These are phyloP conservation scores for Leishmania martiniquensis DNA, from an alignment of 208 protist genomes.

Conservation along the genomic window DNA sequence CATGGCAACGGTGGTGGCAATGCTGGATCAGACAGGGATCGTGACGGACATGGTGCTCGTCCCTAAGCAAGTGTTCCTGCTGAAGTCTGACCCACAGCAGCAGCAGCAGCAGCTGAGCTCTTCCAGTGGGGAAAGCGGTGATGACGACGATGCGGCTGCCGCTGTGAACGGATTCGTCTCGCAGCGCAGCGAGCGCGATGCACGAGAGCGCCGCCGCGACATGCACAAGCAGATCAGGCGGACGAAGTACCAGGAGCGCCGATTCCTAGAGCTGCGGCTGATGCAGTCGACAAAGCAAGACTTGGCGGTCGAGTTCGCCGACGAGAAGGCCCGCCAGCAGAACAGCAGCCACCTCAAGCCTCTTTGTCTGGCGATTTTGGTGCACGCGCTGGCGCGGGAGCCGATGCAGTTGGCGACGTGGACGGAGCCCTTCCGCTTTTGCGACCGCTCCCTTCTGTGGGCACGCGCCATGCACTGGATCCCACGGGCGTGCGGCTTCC, in stretches of 20 bases:
- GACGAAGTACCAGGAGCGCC: constrained; percentile 82
- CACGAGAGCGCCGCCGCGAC: constrained; percentile 58
- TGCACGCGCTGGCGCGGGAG: constrained; percentile 64
- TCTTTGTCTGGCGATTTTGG: constrained; percentile 67
- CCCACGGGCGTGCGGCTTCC: constrained; percentile 70
- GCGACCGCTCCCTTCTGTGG: constrained; percentile 75
- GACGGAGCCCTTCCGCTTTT: constrained; percentile 87
- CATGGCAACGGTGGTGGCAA: constrained; percentile 83
- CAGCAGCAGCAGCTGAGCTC: constrained; percentile 38
- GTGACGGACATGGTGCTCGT: constrained; percentile 92
- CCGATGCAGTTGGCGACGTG: constrained; percentile 73
- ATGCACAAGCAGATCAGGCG: constrained; percentile 68
- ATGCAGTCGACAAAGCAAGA: constrained; percentile 53
- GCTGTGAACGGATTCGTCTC: constrained; percentile 26
- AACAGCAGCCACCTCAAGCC: constrained; percentile 63
- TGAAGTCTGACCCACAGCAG: constrained; percentile 35
- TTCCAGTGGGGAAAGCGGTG: constrained; percentile 60
- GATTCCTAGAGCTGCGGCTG: constrained; percentile 76
- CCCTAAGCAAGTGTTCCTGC: constrained; percentile 70
- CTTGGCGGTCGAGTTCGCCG: constrained; percentile 78
- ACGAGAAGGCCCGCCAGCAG: constrained; percentile 42
- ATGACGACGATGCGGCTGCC: background rate
- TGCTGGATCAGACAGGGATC: constrained; percentile 83
- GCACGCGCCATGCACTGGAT: constrained; percentile 82
- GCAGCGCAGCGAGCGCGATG: constrained; percentile 44